These are phyloP conservation scores for Fusarium sp. DNA, from an alignment of 2,329 filamentous ascomycete species.

Conservation along the genomic window DNA sequence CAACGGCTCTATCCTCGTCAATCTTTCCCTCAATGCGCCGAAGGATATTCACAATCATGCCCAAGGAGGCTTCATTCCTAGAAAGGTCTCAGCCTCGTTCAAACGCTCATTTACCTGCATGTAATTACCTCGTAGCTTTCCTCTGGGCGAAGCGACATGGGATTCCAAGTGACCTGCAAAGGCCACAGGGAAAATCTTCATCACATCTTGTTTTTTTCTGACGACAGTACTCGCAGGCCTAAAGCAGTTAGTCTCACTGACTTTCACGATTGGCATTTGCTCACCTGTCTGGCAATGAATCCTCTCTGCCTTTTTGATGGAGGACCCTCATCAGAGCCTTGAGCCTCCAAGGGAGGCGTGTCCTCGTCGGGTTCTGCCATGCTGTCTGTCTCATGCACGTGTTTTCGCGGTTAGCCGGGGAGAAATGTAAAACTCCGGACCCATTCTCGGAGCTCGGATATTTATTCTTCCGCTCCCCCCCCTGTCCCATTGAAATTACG, in stretches of 20 bases:
- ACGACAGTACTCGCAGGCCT: conserved; percentile 36
- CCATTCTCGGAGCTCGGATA: neutral
- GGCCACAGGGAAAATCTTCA: conserved; percentile 31
- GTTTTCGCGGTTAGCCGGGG: conserved; percentile 13
- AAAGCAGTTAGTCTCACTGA: neutral
- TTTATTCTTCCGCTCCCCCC: neutral
- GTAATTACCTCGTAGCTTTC: conserved; percentile 32
- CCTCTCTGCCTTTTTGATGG: conserved; percentile 25
- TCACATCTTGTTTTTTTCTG: conserved; percentile 37
- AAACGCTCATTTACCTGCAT: too few relatives aligned
- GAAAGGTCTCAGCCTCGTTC: neutral
- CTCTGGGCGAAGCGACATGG: conserved; percentile 24
- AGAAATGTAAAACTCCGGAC: conserved; percentile 25
- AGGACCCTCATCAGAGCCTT: conserved; percentile 23
- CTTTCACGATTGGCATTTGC: rapidly evolving
- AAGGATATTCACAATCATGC: conserved; percentile 36
- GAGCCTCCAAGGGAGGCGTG: conserved; percentile 7
- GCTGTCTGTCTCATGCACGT: neutral
- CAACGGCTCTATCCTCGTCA: conserved; percentile 9
- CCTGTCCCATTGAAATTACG: too few relatives aligned
- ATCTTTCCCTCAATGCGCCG: conserved; percentile 37
- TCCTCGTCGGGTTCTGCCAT: conserved; percentile 31
- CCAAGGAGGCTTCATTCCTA: conserved; percentile 31
- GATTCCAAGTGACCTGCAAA: conserved; percentile 24
- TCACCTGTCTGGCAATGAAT: conserved; percentile 33